Percentiles rank a stretch among this genome's conserved stretches.
Conservation (phyloP, 345 rosid species). For the Nasturtium officinale region DNA sequence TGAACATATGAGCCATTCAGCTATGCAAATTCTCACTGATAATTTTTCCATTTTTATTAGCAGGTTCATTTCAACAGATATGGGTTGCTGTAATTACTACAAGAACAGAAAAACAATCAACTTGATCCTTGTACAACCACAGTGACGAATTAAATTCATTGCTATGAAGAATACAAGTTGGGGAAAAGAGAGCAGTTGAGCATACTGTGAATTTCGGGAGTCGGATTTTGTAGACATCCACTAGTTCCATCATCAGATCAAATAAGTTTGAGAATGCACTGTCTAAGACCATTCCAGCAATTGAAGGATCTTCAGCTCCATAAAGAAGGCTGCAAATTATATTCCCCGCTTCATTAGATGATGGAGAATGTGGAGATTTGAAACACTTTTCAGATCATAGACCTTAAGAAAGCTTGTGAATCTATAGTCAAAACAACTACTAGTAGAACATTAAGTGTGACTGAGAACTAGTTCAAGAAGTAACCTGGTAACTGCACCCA, state of each 20-base stretch:
- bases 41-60: neutral
- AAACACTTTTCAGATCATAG: constrained; percentile 25
- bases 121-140: constrained; percentile 23
- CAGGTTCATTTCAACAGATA: neutral
- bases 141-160: neutral
- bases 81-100: constrained; percentile 2
- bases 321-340: constrained; percentile 75
- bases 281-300: constrained; percentile 97
- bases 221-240: constrained; percentile 86
- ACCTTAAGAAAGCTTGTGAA: constrained; percentile 15
- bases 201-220: constrained; percentile 92
- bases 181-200: constrained; percentile 1
- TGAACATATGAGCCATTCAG: constrained; percentile 1
- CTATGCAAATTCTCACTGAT: neutral
- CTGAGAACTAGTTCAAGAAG: constrained; percentile 32
- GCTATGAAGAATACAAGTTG: constrained; percentile 4
- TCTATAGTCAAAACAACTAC: constrained; percentile 23
- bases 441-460: constrained; percentile 11
- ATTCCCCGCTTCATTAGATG: constrained; percentile 14
- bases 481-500: constrained; percentile 99
- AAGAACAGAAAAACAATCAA: neutral
- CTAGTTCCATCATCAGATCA: constrained; percentile 98
- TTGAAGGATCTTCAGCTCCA: constrained; percentile 96
- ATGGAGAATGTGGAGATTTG: constrained; percentile 27
- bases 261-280: constrained; percentile 95